These are phyloP conservation scores for Eragrostis curvula DNA, from an alignment of 176 grass and related monocot genomes.

Conservation along the genomic window DNA sequence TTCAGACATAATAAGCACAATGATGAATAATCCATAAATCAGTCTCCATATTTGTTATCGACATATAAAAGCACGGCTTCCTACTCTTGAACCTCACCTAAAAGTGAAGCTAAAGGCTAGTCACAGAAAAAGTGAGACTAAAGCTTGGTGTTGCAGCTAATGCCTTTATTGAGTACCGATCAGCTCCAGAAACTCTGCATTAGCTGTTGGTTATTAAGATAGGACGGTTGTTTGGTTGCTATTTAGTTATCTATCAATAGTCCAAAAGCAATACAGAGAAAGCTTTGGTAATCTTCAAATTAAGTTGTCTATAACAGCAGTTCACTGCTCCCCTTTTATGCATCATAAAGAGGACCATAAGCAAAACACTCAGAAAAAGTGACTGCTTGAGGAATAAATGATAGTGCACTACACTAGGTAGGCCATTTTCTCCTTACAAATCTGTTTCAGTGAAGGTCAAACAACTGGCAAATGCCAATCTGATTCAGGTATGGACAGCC, in stretches of 20 bases:
- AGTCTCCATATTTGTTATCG: not conserved
- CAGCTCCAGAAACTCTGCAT: not conserved
- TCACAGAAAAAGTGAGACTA: not conserved
- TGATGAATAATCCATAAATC: not conserved
- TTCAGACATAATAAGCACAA: not conserved
- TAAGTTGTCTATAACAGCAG: not conserved
- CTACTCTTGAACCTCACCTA: slow-evolving; percentile 1
- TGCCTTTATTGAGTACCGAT: not conserved
- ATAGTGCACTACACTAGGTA: not conserved
- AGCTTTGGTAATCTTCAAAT: not conserved
- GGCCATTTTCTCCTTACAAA: not conserved
- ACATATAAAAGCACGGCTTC: slow-evolving; percentile 9
- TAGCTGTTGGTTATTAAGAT: not conserved
- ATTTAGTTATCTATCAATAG: not conserved
- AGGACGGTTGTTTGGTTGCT: not conserved
- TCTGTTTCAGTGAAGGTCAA: not conserved
- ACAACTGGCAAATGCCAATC: not conserved
- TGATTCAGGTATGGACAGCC: not conserved
- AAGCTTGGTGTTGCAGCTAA: not conserved
- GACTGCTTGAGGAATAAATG: not conserved
- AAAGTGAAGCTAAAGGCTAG: slow-evolving; percentile 22
- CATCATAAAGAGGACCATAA: not conserved
- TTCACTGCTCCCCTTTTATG: not conserved
- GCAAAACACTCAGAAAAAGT: not conserved
- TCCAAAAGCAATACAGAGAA: not conserved